Evolutionary conservation across 1,139 yeast species (phyloP).

Genomic region (Nakaseomyces delphensis): DNA sequence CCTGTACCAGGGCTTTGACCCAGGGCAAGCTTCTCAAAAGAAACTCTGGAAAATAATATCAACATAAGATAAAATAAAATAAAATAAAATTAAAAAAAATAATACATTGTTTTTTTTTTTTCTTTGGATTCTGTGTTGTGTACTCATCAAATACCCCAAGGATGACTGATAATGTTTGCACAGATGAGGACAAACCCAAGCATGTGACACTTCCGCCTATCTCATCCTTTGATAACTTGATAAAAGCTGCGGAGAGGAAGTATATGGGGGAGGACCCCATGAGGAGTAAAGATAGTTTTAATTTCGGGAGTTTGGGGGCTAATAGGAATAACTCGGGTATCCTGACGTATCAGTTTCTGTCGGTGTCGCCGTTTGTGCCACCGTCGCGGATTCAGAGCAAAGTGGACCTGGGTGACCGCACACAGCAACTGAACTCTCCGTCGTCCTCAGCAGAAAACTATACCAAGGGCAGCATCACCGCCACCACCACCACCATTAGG

Average conservation of each 20-base stretch:
- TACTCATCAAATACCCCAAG: not conserved
- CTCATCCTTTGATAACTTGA: conserved; percentile 23
- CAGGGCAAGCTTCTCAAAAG: too few species aligned
- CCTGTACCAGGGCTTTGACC: too few species aligned
- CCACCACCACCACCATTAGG: too few species aligned
- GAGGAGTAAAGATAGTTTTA: not conserved
- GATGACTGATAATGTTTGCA: conserved; percentile 1
- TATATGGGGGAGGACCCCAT: conserved; percentile 3
- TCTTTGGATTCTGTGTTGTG: too few species aligned
- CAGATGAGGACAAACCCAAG: conserved; percentile 1
- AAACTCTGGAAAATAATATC: too few species aligned
- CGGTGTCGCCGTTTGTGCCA: conserved; percentile 3
- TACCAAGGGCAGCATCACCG: too few species aligned
- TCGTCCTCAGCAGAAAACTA: not conserved
- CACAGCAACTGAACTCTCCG: not conserved
- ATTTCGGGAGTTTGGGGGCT: conserved; percentile 1
- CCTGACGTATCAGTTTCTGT: conserved; percentile 1
- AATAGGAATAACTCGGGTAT: conserved; percentile 4
- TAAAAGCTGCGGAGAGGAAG: conserved; percentile 17
- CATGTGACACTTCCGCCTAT: conserved; percentile 21
- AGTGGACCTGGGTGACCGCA: not conserved
- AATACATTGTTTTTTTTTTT: too few species aligned
- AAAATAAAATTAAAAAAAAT: too few species aligned
- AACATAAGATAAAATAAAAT: too few species aligned
- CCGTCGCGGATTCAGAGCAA: conserved; percentile 5